Evolutionary conservation across 2,329 filamentous ascomycete species (phyloP).

Genomic region (Alternaria sp.): DNA sequence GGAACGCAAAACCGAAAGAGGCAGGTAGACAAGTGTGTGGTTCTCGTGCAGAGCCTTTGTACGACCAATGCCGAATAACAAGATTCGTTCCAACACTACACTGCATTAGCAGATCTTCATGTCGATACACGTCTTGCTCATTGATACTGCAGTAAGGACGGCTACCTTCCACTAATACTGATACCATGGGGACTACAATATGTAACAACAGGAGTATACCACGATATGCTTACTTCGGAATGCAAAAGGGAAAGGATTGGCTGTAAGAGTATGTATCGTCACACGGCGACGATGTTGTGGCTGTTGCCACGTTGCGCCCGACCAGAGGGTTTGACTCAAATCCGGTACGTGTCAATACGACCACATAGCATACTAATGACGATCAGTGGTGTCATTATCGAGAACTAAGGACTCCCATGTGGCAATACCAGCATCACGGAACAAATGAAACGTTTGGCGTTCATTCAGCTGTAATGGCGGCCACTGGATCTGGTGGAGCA

Average conservation of each 20-base stretch:
- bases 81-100: background rate
- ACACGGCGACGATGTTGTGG: conserved; percentile 13
- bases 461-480: background rate
- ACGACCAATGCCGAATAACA: background rate
- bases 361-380: background rate
- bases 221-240: background rate
- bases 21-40: background rate
- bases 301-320: conserved; percentile 23
- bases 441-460: background rate
- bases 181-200: background rate
- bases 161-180: background rate
- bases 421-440: background rate
- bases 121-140: background rate
- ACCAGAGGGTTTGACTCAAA: background rate
- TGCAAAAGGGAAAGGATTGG: background rate
- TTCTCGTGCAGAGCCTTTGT: background rate
- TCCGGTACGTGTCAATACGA: background rate
- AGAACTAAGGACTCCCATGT: background rate
- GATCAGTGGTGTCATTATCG: background rate
- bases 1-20: background rate
- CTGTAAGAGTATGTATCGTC: conserved; percentile 5
- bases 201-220: background rate
- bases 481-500: background rate
- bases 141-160: background rate
- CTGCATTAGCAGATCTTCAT: background rate